Conservation (phyloP, 345 rosid species). For the Eucalyptus paniculata region DNA sequence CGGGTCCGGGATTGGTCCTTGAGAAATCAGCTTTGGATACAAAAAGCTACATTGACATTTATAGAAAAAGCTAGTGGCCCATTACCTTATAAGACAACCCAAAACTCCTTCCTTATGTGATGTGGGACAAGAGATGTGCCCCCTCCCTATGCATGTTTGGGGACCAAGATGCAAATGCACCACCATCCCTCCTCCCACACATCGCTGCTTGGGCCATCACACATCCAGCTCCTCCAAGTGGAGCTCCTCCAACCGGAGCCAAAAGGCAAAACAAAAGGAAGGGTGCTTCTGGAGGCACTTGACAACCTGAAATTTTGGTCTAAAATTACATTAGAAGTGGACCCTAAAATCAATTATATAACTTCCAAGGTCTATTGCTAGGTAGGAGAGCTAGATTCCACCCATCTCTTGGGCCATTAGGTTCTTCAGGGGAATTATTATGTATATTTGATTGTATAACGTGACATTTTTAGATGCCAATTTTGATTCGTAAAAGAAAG, state of each 20-base stretch:
- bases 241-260: too few relatives aligned
- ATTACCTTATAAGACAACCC: too few relatives aligned
- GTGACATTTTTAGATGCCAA: background rate
- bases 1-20: too few relatives aligned
- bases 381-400: background rate
- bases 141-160: too few relatives aligned
- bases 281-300: background rate
- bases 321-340: background rate
- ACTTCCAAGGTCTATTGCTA: background rate
- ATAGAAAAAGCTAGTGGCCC: too few relatives aligned
- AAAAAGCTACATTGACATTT: too few relatives aligned
- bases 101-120: too few relatives aligned
- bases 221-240: too few relatives aligned
- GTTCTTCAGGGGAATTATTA: background rate
- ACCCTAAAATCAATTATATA: background rate
- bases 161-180: accelerated
- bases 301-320: background rate
- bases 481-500: too few relatives aligned
- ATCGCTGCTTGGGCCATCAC: accelerated
- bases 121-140: too few relatives aligned
- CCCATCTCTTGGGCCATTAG: background rate
- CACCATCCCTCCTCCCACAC: background rate
- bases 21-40: too few relatives aligned
- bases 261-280: too few relatives aligned
- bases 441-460: background rate